Conservation (phyloP, 2,329 filamentous ascomycete species). For the Calcarisporium arbuscula region DNA sequence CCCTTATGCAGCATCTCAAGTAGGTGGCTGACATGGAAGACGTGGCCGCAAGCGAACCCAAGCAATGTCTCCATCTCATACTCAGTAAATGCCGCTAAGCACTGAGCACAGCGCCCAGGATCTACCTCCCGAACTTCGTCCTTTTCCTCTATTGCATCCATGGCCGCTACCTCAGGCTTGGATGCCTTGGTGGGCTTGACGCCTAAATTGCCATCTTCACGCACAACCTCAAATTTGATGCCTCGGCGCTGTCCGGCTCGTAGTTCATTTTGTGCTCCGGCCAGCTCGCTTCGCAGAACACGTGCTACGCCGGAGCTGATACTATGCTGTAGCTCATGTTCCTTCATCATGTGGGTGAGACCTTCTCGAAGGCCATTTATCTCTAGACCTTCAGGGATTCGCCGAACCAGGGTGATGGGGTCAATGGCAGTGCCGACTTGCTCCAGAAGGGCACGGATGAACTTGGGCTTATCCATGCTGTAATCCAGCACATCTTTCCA, state of each 20-base stretch:
- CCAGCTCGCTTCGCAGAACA: slow-evolving; percentile 83
- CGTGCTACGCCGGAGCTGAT: slow-evolving; percentile 86
- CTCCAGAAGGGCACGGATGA: slow-evolving; percentile 86
- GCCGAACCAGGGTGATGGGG: slow-evolving; percentile 79
- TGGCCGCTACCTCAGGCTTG: slow-evolving; percentile 13
- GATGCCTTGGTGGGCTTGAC: slow-evolving; percentile 28
- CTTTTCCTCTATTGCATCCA: slow-evolving; percentile 12
- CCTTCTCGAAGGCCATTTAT: slow-evolving; percentile 87
- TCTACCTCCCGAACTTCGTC: slow-evolving; percentile 19
- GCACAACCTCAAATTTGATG: slow-evolving; percentile 78
- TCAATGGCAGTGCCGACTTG: slow-evolving; percentile 93
- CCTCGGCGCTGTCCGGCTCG: slow-evolving; percentile 74
- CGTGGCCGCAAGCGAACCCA: slow-evolving; percentile 76
- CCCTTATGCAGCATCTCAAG: slow-evolving; percentile 45
- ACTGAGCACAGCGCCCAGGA: slow-evolving; percentile 55
- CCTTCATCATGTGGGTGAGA: slow-evolving; percentile 82
- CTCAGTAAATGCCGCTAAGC: slow-evolving; percentile 49
- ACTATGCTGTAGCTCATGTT: slow-evolving; percentile 91
- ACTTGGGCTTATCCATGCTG: slow-evolving; percentile 94
- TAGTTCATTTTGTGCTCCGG: slow-evolving; percentile 72
- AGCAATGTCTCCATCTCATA: slow-evolving; percentile 66
- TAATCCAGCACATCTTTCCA: slow-evolving; percentile 95
- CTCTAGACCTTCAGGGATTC: slow-evolving; percentile 88
- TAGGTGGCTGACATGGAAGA: slow-evolving; percentile 71
- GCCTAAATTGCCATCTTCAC: slow-evolving; percentile 36